Conservation (phyloP, 306 rosid genomes). For the Urtica urens region DNA sequence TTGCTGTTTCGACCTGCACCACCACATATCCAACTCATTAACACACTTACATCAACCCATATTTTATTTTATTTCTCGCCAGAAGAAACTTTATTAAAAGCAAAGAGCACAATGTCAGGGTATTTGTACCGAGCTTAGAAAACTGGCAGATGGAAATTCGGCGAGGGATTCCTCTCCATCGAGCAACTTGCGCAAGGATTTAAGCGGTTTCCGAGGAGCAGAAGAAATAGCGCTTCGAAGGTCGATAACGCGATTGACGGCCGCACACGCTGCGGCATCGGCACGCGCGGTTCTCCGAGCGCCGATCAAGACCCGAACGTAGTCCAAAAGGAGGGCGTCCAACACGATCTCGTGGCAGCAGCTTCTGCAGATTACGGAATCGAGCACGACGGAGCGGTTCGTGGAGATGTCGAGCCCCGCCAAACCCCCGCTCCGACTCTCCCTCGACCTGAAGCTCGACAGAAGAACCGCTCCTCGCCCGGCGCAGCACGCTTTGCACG, state of each 20-base stretch:
- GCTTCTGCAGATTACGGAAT: conserved; percentile 63
- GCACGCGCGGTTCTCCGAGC: conserved; percentile 59
- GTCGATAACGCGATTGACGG: conserved; percentile 60
- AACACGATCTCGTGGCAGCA: conserved; percentile 74
- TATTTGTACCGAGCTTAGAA: conserved; percentile 77
- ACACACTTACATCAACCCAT: too few species aligned
- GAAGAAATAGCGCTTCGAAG: conserved; percentile 28
- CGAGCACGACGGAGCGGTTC: conserved; percentile 49
- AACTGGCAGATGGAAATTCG: conserved; percentile 84
- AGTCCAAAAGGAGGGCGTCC: conserved; percentile 75
- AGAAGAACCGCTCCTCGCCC: conserved; percentile 92
- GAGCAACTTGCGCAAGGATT: conserved; percentile 35
- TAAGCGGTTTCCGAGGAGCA: conserved; percentile 26
- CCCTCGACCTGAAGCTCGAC: conserved; percentile 45
- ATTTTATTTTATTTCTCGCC: too few species aligned
- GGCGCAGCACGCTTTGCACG: conserved; percentile 87
- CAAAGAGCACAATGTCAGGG: conserved; percentile 4
- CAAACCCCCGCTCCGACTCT: conserved; percentile 54
- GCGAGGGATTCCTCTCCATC: conserved; percentile 76
- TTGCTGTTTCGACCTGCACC: conserved; percentile 74
- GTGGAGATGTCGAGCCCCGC: conserved; percentile 47
- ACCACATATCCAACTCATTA: conserved; percentile 9
- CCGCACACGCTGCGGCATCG: conserved; percentile 52
- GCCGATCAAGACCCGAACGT: conserved; percentile 71
- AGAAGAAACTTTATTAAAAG: too few species aligned